Base-by-base conservation (phyloP, 202 grass and related monocot genomes). In the Setaria viridis region DNA sequence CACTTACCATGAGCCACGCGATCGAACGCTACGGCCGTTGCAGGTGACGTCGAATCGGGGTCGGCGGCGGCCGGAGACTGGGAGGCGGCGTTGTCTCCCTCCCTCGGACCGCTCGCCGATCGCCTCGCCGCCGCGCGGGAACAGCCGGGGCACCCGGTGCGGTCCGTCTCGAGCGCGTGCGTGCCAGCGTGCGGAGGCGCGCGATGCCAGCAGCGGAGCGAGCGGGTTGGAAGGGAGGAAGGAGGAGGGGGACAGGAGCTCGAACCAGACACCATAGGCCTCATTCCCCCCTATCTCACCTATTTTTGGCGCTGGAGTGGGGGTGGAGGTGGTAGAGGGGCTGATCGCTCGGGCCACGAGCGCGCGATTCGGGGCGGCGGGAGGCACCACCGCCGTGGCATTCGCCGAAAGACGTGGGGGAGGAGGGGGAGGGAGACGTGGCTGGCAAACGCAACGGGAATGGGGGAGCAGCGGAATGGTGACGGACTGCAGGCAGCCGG, bases 241-340 rank as follows among this genome's bases (percentile, higher is more conserved):
- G 35, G 48, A n/a, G 45, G 55, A 55, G 78, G 62, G 73, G 82
- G 50, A 77, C 29, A 42, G 78, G 48, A 39, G 72, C 49, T 34
- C 32, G 34, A 76, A 76, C 33, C 51, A 57, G 51, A 53, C 59
- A 87, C 42, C 80, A 79, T 79, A 79, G 84, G 79, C 72, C 70
- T 74, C 67, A 74, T 70, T 72, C 46, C 62, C 45, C 39, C 33
- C 43, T 67, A 46, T 46, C 43, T 46, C 43, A 46, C 74, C 88
- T 90, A 90, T 90, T 87, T 87, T 79, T 75, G 84, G 88, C 73
- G 68, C 4, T 62, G 37, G 59, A 46, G 78, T 5, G 57, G 30
- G 39, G 75, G 11, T 0, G 75, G 53, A 41, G 51, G 34, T 41
- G 56, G 7, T 20, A 15, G 45, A 25, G 60, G 19, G 20, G 69